phyloP scores from a whole-genome alignment of 352 stramenopile genomes.

The Phytophthora syringae region DNA sequence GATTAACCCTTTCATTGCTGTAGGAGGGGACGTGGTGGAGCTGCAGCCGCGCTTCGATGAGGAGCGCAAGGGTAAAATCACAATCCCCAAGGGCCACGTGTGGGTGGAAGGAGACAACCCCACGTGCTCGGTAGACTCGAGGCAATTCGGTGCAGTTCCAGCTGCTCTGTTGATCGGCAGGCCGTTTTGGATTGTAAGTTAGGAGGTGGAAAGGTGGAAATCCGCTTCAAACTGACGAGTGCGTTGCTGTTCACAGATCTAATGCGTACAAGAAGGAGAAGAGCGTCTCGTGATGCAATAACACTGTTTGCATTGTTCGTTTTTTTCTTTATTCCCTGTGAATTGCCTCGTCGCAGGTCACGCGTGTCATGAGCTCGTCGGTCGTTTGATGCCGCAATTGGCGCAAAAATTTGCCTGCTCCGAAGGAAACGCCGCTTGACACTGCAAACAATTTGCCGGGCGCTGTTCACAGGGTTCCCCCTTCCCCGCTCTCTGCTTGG shows the following conservation, averaged over 20 bases:
- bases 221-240: slow-evolving; percentile 9
- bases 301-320: neutral
- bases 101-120: slow-evolving; percentile 98
- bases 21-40: slow-evolving; percentile 84
- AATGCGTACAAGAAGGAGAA: slow-evolving; percentile 4
- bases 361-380: slow-evolving; percentile 25
- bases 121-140: slow-evolving; percentile 93
- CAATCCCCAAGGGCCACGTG: slow-evolving; percentile 93
- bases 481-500: slow-evolving; percentile 52
- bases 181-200: slow-evolving; percentile 66
- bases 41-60: slow-evolving; percentile 78
- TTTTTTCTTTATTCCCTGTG: slow-evolving; percentile 16
- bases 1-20: neutral
- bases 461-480: neutral
- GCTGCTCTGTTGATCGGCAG: slow-evolving; percentile 86
- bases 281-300: neutral
- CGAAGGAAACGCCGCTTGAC: slow-evolving; percentile 49
- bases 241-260: slow-evolving; percentile 26
- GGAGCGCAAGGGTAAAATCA: slow-evolving; percentile 58
- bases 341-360: neutral
- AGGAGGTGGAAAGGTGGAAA: neutral
- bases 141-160: slow-evolving; percentile 94
- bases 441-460: slow-evolving; percentile 43
- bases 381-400: slow-evolving; percentile 70
- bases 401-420: slow-evolving; percentile 75